phyloP scores from a whole-genome alignment of 148 eudicot genomes.

The Dianthus caryophyllus region DNA sequence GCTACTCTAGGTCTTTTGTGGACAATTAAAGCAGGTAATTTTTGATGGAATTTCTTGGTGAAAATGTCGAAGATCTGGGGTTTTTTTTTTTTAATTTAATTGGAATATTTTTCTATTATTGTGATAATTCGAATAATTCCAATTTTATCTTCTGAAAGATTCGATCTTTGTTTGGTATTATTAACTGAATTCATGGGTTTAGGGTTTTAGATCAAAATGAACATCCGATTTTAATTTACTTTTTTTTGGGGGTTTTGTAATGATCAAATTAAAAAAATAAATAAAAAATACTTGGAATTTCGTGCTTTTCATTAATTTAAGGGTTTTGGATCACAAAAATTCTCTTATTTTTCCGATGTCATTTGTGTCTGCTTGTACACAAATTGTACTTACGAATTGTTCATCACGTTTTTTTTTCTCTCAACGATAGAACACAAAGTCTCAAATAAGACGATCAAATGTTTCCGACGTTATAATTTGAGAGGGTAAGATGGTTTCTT shows the following conservation, averaged over 20 bases:
- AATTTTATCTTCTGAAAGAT: neutral
- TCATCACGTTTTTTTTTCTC: constrained; percentile 5
- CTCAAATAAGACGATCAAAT: no score
- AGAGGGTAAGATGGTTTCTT: no score
- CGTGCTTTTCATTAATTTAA: constrained; percentile 7
- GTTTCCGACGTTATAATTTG: no score
- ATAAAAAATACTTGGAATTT: neutral
- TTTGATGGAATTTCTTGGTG: neutral
- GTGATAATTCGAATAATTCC: neutral
- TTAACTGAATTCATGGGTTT: constrained; percentile 8
- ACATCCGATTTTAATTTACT: neutral
- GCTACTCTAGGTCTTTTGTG: constrained; percentile 14
- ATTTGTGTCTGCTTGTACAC: neutral
- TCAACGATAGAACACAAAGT: no score
- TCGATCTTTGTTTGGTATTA: constrained; percentile 1
- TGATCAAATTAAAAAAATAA: no score
- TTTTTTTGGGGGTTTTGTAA: neutral
- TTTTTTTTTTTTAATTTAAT: neutral
- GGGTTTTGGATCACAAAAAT: constrained; percentile 20
- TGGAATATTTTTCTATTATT: neutral
- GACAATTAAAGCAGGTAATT: neutral
- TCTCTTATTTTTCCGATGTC: neutral
- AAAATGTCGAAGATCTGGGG: constrained; percentile 12
- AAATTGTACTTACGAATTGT: neutral
- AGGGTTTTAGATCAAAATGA: constrained; percentile 21